A percentile compares a stretch with the other conserved stretches of the same genome.
Conservation (phyloP, 1,139 yeast species). For the Hyphopichia fennica region DNA sequence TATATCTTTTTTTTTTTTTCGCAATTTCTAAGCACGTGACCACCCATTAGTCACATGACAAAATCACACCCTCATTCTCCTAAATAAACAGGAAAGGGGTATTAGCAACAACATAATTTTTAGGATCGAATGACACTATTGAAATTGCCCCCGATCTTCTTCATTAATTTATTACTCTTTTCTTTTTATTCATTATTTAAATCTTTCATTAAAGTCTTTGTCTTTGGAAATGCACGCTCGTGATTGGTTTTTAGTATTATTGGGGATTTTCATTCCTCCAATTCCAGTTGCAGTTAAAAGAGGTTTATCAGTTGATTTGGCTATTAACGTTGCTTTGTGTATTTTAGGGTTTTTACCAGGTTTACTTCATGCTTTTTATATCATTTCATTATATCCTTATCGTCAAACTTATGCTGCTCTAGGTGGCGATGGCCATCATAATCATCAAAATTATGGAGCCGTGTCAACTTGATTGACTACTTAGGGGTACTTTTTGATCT, state of each 20-base stretch:
- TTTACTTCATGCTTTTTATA: constrained; percentile 61
- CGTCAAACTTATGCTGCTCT: constrained; percentile 30
- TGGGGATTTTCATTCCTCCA: constrained; percentile 84
- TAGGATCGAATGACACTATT: no score
- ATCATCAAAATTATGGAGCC: constrained; percentile 28
- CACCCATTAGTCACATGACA: no score
- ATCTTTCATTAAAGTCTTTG: no score
- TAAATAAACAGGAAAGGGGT: no score
- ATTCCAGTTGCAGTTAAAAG: constrained; percentile 77
- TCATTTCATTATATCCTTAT: constrained; percentile 56
- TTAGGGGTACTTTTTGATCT: no score
- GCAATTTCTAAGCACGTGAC: no score
- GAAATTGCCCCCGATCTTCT: no score
- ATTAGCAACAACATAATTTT: no score
- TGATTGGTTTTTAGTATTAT: constrained; percentile 76
- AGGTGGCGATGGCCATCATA: constrained; percentile 34
- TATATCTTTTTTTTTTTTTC: no score
- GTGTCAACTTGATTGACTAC: background rate
- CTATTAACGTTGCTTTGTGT: constrained; percentile 75
- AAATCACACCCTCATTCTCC: no score
- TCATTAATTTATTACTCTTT: background rate
- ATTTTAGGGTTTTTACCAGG: constrained; percentile 84
- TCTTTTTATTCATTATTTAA: no score
- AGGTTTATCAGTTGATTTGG: constrained; percentile 70
- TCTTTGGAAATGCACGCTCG: constrained; percentile 52